A percentile compares a stretch with the other conserved stretches of the same genome.
Evolutionary conservation across 805 yeast species (phyloP).

Genomic region (Metschnikowia dekortorum): DNA sequence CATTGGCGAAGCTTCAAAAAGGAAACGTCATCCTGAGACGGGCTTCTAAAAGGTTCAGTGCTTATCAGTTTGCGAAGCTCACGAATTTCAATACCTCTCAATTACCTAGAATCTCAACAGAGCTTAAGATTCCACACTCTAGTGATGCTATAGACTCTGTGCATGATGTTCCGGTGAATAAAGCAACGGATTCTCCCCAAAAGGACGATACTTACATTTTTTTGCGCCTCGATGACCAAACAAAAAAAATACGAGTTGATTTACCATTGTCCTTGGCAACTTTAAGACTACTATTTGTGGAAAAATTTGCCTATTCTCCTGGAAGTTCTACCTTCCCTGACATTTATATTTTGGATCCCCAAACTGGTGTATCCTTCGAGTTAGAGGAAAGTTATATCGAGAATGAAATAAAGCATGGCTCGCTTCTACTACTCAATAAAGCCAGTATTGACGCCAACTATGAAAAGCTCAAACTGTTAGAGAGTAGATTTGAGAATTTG

Average conservation of each 20-base stretch:
- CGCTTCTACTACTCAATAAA: constrained; percentile 17
- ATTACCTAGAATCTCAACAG: constrained; percentile 12
- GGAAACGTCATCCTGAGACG: constrained; percentile 83
- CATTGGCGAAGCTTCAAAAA: constrained; percentile 72
- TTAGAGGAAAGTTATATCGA: constrained; percentile 63
- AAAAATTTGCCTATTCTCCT: constrained; percentile 82
- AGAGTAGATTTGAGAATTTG: constrained; percentile 6
- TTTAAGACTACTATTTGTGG: constrained; percentile 71
- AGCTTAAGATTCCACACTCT: neutral
- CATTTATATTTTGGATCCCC: constrained; percentile 63
- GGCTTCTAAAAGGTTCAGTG: constrained; percentile 91
- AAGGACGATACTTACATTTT: constrained; percentile 29
- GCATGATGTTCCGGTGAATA: neutral
- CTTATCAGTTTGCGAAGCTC: constrained; percentile 82
- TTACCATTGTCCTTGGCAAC: constrained; percentile 49
- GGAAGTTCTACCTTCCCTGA: constrained; percentile 70
- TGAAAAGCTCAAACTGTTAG: constrained; percentile 5
- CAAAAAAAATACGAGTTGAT: constrained; percentile 48
- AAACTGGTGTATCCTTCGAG: constrained; percentile 64
- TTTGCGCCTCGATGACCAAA: constrained; percentile 47
- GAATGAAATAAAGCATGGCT: constrained; percentile 53
- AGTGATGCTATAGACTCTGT: neutral
- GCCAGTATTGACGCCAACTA: neutral
- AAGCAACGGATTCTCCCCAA: neutral
- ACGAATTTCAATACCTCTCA: constrained; percentile 34